phyloP scores from a whole-genome alignment of 1,284 basidiomycete genomes.

The Moesziomyces aphidis region DNA sequence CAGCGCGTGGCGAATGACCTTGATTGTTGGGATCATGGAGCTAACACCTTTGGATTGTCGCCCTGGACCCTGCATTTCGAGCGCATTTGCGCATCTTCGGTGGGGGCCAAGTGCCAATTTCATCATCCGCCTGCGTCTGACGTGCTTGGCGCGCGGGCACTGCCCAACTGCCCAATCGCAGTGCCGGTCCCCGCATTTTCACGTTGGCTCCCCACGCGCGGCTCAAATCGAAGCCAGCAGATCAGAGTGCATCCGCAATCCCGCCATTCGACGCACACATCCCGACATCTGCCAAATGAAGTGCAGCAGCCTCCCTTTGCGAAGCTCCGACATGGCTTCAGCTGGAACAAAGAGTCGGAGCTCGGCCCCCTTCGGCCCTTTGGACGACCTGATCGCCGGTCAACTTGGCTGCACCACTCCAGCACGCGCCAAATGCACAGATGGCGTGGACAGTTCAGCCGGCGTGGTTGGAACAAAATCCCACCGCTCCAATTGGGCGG shows the following conservation, averaged over 20 bases:
- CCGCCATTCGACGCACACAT: not conserved
- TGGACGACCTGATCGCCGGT: too few species aligned
- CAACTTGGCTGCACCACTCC: too few species aligned
- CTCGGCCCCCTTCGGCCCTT: too few species aligned
- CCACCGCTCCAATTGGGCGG: too few species aligned
- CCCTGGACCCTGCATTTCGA: constrained; percentile 7
- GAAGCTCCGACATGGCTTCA: not conserved
- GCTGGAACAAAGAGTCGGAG: too few species aligned
- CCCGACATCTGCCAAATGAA: not conserved
- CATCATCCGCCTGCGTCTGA: constrained; percentile 35
- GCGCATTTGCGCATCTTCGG: not conserved
- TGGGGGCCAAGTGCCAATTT: constrained; percentile 13
- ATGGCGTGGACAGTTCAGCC: too few species aligned
- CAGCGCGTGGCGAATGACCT: too few species aligned
- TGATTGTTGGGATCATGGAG: not conserved
- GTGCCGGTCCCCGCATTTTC: not conserved
- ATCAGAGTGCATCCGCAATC: not conserved
- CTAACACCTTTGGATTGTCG: not conserved
- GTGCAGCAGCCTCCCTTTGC: too few species aligned
- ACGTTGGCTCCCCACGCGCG: constrained; percentile 9
- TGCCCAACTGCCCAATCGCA: constrained; percentile 13
- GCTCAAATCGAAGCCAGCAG: too few species aligned
- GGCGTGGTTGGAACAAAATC: too few species aligned
- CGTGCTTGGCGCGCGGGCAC: constrained; percentile 11
- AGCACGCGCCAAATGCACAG: too few species aligned